These are phyloP conservation scores for Glaciozyma martinii DNA, from an alignment of 768 basidiomycete species.

Conservation along the genomic window DNA sequence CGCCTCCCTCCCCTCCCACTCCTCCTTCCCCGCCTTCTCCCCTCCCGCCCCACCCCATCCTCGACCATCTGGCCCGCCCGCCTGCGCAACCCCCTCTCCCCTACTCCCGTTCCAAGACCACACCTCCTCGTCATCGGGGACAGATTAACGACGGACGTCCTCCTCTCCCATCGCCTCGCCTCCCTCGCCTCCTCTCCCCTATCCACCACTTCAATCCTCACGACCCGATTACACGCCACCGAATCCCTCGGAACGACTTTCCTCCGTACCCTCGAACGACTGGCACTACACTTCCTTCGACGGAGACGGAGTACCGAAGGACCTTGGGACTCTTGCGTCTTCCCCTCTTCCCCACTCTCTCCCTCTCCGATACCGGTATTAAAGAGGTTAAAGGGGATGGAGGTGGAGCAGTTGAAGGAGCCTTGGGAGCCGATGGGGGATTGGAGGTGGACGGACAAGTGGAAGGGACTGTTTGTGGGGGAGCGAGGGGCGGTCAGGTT, in stretches of 20 bases:
- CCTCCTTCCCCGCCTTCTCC: background rate
- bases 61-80: constrained; percentile 32
- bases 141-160: constrained; percentile 80
- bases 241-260: constrained; percentile 25
- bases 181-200: constrained; percentile 44
- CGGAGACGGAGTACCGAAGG: too few relatives aligned
- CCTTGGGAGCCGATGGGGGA: too few relatives aligned
- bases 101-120: background rate
- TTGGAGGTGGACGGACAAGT: too few relatives aligned
- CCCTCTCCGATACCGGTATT: too few relatives aligned
- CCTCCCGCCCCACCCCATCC: background rate
- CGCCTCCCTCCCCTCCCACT: background rate
- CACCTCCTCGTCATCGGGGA: constrained; percentile 81
- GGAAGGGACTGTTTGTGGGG: too few relatives aligned
- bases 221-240: constrained; percentile 33
- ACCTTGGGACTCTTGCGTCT: too few relatives aligned
- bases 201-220: constrained; percentile 27
- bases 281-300: too few relatives aligned
- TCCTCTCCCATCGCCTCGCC: constrained; percentile 72
- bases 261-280: constrained; percentile 11
- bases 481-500: too few relatives aligned
- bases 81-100: background rate
- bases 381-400: too few relatives aligned
- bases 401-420: too few relatives aligned
- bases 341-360: too few relatives aligned